Conservation (phyloP, 495 filamentous ascomycete species). For the Annulohypoxylon nitens region DNA sequence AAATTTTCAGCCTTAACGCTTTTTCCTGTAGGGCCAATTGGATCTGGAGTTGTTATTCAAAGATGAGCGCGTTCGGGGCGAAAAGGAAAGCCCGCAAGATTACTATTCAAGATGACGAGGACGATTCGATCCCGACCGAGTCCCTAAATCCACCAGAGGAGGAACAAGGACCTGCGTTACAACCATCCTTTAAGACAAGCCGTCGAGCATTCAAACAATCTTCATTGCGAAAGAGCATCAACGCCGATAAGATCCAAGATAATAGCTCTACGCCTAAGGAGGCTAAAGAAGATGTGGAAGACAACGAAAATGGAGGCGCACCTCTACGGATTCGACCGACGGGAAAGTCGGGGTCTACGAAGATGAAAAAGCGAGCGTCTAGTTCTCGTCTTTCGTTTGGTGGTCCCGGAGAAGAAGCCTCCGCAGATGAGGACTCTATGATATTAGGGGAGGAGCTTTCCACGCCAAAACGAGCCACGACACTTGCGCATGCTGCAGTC, state of each 20-base stretch:
- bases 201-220: constrained; percentile 65
- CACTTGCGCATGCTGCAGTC: constrained; percentile 74
- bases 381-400: constrained; percentile 83
- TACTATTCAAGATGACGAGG: constrained; percentile 75
- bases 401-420: constrained; percentile 68
- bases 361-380: constrained; percentile 72
- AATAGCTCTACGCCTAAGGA: constrained; percentile 31
- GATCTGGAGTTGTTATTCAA: constrained; percentile 51
- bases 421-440: constrained; percentile 62
- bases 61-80: constrained; percentile 75
- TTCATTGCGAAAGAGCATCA: constrained; percentile 63
- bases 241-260: constrained; percentile 59
- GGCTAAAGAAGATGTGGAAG: constrained; percentile 51
- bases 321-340: constrained; percentile 57
- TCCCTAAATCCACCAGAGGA: constrained; percentile 51
- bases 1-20: not conserved
- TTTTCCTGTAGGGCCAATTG: not conserved
- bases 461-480: constrained; percentile 74
- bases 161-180: constrained; percentile 50
- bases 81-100: constrained; percentile 83
- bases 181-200: constrained; percentile 58
- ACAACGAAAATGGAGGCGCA: constrained; percentile 55
- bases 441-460: constrained; percentile 66
- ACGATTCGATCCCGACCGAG: constrained; percentile 47
- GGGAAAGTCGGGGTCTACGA: constrained; percentile 56